Evolutionary conservation across 345 rosid species (phyloP), one percentile per base, ranked within the genome.

Genomic region (Gossypium ekmanianum): DNA sequence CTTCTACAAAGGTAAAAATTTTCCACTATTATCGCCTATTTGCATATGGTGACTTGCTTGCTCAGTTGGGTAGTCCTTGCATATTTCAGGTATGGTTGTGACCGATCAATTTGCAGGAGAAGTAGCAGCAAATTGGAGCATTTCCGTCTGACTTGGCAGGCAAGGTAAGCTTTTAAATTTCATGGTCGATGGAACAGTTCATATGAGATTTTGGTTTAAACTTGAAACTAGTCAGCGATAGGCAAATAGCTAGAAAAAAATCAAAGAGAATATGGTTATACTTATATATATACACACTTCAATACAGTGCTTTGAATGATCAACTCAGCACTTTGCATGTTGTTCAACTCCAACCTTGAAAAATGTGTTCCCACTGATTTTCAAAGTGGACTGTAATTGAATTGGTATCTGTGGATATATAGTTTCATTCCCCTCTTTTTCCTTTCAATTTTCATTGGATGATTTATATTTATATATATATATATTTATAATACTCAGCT

Each of bases 1-100:
- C 52, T 74, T 62, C 43, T 34, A 11, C 39, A 17, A 2, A 10
- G 65, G 81, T 74, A 62, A 74, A 67, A 69, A 22, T 27, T 78
- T 45, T 34, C 39, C 39, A 34, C 39, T 34, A 34, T 34, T 34
- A 34, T 34, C 7, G 39, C 1, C 39, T 34, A 34, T 34, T 34
- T 34, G 7, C 39, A 34, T 34, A 34, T 34, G 39, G 39, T 34
- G 39, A 34, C 39, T 34, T 34, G 39, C 7, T 34, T 4, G 1
- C 39, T 34, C 7, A 34, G 39, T 34, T 34, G 7, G 39, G 7
- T 4, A 34, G 39, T 4, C 39, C 39, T 34, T 34, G 39, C 39
- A 34, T 34, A 34, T 34, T 34, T 34, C 7, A 34, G 39, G 39
- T 34, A 34, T 34, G 7, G 39, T 4, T 34, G 39, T 34, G 39